Conservation (phyloP, 202 grass and related monocot genomes). For the Setaria viridis region DNA sequence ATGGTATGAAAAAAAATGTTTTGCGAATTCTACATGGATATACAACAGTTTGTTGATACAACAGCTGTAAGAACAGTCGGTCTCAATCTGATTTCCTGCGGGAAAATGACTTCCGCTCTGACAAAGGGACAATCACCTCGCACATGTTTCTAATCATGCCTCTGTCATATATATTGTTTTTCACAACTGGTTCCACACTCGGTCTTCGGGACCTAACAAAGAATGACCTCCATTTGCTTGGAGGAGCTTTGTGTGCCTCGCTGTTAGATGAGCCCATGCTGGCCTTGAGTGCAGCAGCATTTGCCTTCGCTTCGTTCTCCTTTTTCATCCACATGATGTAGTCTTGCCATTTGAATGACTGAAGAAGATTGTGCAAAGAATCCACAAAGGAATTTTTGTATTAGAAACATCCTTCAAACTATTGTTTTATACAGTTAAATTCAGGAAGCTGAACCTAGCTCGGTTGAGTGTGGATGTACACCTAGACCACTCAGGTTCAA, state of each 20-base stretch:
- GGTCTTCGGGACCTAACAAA: conserved; percentile 52
- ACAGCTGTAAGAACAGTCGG: neutral
- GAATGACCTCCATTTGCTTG: conserved; percentile 81
- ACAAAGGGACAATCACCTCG: conserved; percentile 84
- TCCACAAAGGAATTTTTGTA: neutral
- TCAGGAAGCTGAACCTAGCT: no score
- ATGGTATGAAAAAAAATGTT: neutral
- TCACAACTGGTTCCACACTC: conserved; percentile 58
- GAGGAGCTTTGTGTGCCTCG: conserved; percentile 34
- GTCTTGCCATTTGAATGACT: conserved; percentile 99
- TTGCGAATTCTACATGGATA: conserved; percentile 33
- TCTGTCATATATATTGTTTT: conserved; percentile 82
- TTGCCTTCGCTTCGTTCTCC: conserved; percentile 70
- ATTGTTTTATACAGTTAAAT: neutral
- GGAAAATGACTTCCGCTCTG: conserved; percentile 64
- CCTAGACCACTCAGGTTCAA: no score
- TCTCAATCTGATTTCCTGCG: conserved; percentile 61
- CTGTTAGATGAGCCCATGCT: conserved; percentile 47
- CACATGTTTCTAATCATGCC: conserved; percentile 76
- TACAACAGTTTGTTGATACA: conserved; percentile 55
- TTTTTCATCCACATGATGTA: conserved; percentile 91
- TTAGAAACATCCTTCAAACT: conserved; percentile 23
- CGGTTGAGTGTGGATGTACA: no score
- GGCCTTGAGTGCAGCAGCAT: conserved; percentile 56
- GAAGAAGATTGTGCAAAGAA: conserved; percentile 3